phyloP scores from a whole-genome alignment of 1,284 basidiomycete species.

The Wallemia mellicola region DNA sequence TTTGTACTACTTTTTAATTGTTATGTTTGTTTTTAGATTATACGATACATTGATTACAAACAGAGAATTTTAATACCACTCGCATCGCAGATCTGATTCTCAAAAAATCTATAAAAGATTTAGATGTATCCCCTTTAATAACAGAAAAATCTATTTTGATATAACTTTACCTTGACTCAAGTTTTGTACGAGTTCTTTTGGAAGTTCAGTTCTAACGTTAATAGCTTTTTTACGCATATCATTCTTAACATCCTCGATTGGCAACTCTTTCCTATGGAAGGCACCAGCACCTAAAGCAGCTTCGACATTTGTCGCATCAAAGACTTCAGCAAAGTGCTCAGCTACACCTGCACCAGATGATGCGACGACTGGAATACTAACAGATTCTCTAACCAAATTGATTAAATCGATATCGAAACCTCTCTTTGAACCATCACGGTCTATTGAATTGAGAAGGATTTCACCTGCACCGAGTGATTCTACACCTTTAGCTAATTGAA shows the following conservation, averaged over 20 bases:
- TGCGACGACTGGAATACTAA: constrained; percentile 76
- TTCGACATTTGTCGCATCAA: constrained; percentile 46
- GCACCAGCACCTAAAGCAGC: constrained; percentile 91
- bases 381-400: constrained; percentile 37
- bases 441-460: constrained; percentile 83
- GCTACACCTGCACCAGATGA: constrained; percentile 65
- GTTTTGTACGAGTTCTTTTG: background rate
- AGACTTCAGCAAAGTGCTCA: constrained; percentile 65
- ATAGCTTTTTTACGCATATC: constrained; percentile 9
- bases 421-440: constrained; percentile 71
- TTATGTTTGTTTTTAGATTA: too few species aligned
- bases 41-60: too few species aligned
- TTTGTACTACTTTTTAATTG: too few species aligned
- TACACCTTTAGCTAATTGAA: constrained; percentile 66
- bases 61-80: too few species aligned
- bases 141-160: background rate
- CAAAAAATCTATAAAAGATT: too few species aligned
- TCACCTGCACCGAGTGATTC: constrained; percentile 81
- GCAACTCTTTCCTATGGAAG: constrained; percentile 73
- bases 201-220: constrained; percentile 3
- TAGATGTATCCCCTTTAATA: background rate
- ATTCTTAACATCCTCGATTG: constrained; percentile 19
- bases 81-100: too few species aligned
- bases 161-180: background rate
- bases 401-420: constrained; percentile 79